These are phyloP conservation scores for Xylaria sp. DNA, from an alignment of 2,329 filamentous ascomycete species.

Conservation along the genomic window DNA sequence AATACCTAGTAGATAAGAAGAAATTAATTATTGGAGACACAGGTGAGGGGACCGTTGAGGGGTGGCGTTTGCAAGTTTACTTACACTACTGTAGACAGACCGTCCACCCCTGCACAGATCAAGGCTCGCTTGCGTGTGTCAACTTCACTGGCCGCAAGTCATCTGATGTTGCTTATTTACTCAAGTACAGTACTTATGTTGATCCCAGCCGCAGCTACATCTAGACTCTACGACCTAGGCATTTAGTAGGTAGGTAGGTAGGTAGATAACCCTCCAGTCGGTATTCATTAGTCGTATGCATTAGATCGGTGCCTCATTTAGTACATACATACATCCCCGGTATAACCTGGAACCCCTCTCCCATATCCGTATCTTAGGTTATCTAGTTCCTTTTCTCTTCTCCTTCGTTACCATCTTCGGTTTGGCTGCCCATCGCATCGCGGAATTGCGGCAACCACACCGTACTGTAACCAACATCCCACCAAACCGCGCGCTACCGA, in stretches of 20 bases:
- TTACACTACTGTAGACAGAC: too few species aligned
- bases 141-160: constrained; percentile 9
- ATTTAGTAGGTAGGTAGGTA: too few species aligned
- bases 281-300: background rate
- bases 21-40: constrained; percentile 2
- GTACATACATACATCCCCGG: background rate
- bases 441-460: background rate
- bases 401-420: background rate
- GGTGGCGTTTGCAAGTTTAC: background rate
- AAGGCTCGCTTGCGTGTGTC: constrained; percentile 3
- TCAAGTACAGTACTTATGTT: background rate
- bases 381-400: too few species aligned
- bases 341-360: background rate
- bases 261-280: too few species aligned
- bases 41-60: constrained; percentile 1
- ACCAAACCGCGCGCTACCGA: background rate
- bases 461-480: too few species aligned
- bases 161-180: constrained; percentile 9
- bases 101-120: constrained; percentile 10
- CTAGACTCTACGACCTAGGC: too few species aligned
- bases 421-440: background rate
- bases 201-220: background rate
- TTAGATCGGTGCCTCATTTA: background rate
- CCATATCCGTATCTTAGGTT: too few species aligned
- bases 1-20: background rate